A percentile compares a stretch with the other conserved stretches of the same genome.
Conservation (phyloP, 139 green algal genomes). For the Coelastrella sp. region DNA sequence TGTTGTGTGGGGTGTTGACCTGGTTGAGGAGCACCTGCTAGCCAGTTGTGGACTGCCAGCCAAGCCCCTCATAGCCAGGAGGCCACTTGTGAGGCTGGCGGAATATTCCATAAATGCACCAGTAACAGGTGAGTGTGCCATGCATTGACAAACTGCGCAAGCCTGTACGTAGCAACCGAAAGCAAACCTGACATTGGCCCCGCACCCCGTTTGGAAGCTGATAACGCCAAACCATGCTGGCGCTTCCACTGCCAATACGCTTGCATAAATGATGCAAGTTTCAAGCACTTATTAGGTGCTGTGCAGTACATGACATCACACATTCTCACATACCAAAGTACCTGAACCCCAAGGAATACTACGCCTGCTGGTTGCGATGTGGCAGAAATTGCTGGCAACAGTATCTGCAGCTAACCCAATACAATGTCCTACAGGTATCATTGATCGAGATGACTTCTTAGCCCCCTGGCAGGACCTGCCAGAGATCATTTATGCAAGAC, state of each 20-base stretch:
- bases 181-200: no score
- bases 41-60: conserved; percentile 81
- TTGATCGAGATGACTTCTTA: conserved; percentile 70
- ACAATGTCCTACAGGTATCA: background rate
- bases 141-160: background rate
- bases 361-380: background rate
- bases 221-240: no score
- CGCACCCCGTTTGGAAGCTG: background rate
- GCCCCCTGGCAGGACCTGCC: conserved; percentile 60
- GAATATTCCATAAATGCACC: conserved; percentile 88
- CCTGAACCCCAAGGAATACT: background rate
- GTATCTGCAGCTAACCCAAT: no score
- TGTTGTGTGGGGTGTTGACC: conserved; percentile 78
- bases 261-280: no score
- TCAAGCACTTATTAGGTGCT: no score
- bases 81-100: conserved; percentile 71
- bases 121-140: conserved; percentile 54
- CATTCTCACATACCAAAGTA: background rate
- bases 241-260: no score
- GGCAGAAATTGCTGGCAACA: background rate
- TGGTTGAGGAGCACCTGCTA: conserved; percentile 83
- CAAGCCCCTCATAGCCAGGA: conserved; percentile 66
- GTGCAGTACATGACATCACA: background rate
- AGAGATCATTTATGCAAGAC: conserved; percentile 80
- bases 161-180: background rate